Base-by-base conservation (phyloP, 371 early-diverging fungal genomes). In the Rhizopus microsporus region DNA sequence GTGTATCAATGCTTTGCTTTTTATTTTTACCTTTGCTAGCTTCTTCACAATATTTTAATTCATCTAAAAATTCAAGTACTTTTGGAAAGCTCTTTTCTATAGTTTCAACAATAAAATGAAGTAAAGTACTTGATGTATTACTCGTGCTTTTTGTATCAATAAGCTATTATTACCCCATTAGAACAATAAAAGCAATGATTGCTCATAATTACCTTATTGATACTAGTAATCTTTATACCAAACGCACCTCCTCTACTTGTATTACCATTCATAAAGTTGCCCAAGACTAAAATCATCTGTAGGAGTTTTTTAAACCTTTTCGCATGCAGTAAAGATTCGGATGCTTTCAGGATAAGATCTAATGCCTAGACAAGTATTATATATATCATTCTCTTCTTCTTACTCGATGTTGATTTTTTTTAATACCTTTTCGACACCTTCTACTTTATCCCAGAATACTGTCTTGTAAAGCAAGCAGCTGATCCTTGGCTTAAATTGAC, bases 211-310 rank as follows among this genome's bases (percentile, higher is more conserved):
- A 89, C 88, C 79, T 89, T 91, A 62, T 92, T 92, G 34, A 96
- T 84, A 64, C 91, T 93, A 3, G 82, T 78, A 54, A 95, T 92
- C 57, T 85, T 86, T 68, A 95, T 92, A 5, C 95, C 97, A 71
- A 87, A 92, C 0, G 94, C 94, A 1, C 92, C 90, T 17, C 97
- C 96, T 46, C 91, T 86, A 65, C 87, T 87, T 0, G 89, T 86
- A 9, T 88, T 83, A 5, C 92, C 91, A 72, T 96, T 96, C 90
- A 96, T 88, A 65, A 80, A 94, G 68, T 96, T 96, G 40, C 97
- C 95, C 15, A 95, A 69, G 7, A 90, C 79, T 50, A 96, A 67
- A 34, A 96, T 88, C 48, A 95, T 67, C 77, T 91, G 75, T 6
- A 85, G 71, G 3, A 87, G 44, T 23, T 77, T 63, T 4, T 75